Conservation (phyloP, 202 grass and related monocot genomes). For the Sporobolus alterniflorus region DNA sequence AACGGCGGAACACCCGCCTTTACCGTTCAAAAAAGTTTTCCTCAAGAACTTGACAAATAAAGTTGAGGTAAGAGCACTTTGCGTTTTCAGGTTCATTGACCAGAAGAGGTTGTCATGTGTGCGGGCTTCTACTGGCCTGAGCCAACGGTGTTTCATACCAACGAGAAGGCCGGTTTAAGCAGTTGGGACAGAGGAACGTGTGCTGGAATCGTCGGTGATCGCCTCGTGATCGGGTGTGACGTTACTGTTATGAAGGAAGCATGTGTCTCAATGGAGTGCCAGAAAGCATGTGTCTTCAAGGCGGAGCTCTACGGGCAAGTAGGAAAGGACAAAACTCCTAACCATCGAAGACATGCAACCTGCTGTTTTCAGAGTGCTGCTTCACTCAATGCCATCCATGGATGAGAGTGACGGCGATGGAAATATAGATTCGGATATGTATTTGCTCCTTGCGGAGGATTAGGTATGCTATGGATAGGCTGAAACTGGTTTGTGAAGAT, state of each 20-base stretch:
- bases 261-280: background rate
- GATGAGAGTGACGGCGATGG: background rate
- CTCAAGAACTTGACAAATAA: too few relatives aligned
- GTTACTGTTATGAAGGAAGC: background rate
- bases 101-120: too few relatives aligned
- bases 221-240: background rate
- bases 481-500: background rate
- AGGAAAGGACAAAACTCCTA: background rate
- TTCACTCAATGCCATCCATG: background rate
- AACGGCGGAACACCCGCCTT: too few relatives aligned
- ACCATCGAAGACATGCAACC: background rate
- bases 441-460: background rate
- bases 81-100: too few relatives aligned
- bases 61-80: too few relatives aligned
- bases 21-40: too few relatives aligned
- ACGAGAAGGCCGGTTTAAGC: too few relatives aligned
- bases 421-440: background rate
- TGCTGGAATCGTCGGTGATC: background rate
- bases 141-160: too few relatives aligned
- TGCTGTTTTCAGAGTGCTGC: background rate
- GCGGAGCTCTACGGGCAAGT: background rate
- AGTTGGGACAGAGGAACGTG: too few relatives aligned
- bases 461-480: background rate
- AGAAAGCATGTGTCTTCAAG: background rate
- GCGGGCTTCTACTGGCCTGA: too few relatives aligned